Base-by-base conservation (phyloP, 192 early-diverging fungal species). In the Oehlia diaphana region DNA sequence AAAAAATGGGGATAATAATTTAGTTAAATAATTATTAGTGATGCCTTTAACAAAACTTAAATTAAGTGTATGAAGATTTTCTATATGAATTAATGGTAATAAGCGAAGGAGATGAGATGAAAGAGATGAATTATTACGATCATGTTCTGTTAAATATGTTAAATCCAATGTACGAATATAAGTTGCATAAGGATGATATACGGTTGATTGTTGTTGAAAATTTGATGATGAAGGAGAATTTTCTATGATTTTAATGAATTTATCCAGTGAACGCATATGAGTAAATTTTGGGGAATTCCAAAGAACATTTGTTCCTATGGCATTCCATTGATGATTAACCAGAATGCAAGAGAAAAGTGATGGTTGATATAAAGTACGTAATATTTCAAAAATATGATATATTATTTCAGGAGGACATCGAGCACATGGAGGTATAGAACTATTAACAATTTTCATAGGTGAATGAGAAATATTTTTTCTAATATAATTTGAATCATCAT, bases 261-360 rank as follows among this genome's bases (percentile, higher is more conserved):
- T 78, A 49, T 78, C 76, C 28, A 78, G 53, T 53, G 76, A 65
- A 35, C 76, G 76, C 65, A 78, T 78, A 63, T 78, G 76, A 78
- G 76, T 68, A 33, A 78, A 78, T 68, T 53, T 65, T 23, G 76
- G 76, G 28, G 26, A 61, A 67, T 50, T 78, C 76, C 76, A 78
- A 68, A 78, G 66, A 31, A 78, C 76, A 19, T 50, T 78, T 31
- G 76, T 68, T 37, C 64, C 76, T 35, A 78, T 68, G 28, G 33
- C 44, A 28, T 78, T 78, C 76, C 76, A 78, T 78, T 78, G 49
- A 49, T 61, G 76, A 53, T 66, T 68, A 16, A 78, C 76, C 9
- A 78, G 65, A 53, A 78, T 68, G 26, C 76, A 78, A 61, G 76
- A 78, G n/a, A 78, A 78, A 42, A 78, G 39, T 21, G 76, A 68